Conservation (phyloP, 1,284 basidiomycete species). For the Coniferiporia weirii region DNA sequence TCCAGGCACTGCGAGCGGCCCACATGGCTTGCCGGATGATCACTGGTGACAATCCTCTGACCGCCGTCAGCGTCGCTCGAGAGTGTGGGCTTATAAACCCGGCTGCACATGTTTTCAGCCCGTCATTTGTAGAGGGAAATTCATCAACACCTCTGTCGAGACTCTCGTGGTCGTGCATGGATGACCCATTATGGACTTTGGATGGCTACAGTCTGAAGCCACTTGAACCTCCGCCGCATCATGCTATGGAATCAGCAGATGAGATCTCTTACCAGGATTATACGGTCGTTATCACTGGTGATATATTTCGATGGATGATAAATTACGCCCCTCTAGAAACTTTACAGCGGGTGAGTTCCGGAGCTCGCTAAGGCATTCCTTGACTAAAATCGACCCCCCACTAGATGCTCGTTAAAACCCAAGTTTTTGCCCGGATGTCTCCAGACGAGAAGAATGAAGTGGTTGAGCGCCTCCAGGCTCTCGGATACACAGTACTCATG, state of each 20-base stretch:
- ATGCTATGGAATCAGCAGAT: slow-evolving; percentile 54
- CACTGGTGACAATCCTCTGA: slow-evolving; percentile 95
- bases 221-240: slow-evolving; percentile 57
- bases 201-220: slow-evolving; percentile 89
- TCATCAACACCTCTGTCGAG: slow-evolving; percentile 57
- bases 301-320: slow-evolving; percentile 98
- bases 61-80: slow-evolving; percentile 94
- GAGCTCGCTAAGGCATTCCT: neutral
- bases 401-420: slow-evolving; percentile 97
- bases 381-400: slow-evolving; percentile 3
- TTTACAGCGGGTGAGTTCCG: slow-evolving; percentile 70
- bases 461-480: slow-evolving; percentile 86
- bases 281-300: slow-evolving; percentile 91
- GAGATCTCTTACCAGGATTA: slow-evolving; percentile 83
- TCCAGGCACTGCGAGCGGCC: slow-evolving; percentile 83
- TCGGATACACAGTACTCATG: slow-evolving; percentile 97
- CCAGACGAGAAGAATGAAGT: slow-evolving; percentile 99
- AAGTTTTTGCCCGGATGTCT: slow-evolving; percentile 98
- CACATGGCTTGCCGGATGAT: slow-evolving; percentile 97
- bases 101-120: slow-evolving; percentile 89
- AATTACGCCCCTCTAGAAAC: slow-evolving; percentile 94
- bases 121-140: slow-evolving; percentile 75
- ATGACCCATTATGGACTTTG: slow-evolving; percentile 82
- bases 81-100: slow-evolving; percentile 91
- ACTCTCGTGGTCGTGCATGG: slow-evolving; percentile 90